Percentiles rank a stretch among this genome's conserved stretches.
Evolutionary conservation across 2,329 filamentous ascomycete genomes (phyloP).

Genomic region (Aspergillus quadrilineatus): DNA sequence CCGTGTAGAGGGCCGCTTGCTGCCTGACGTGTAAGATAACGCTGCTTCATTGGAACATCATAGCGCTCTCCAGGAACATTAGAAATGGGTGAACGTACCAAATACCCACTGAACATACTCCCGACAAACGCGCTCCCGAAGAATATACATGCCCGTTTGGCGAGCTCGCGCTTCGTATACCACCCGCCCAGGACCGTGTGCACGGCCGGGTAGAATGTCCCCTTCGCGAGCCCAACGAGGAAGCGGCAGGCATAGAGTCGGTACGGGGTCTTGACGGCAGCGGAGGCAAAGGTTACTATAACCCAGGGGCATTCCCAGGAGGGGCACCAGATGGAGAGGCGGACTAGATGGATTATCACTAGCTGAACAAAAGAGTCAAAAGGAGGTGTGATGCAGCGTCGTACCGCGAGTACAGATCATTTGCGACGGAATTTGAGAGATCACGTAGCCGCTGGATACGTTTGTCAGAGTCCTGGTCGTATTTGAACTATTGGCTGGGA

Average conservation of each 20-base stretch:
- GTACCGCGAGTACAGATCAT: conserved; percentile 4
- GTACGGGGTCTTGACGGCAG: background rate
- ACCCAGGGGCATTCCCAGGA: conserved; percentile 2
- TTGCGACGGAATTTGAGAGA: conserved; percentile 1
- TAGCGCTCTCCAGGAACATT: background rate
- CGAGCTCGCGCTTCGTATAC: conserved; percentile 3
- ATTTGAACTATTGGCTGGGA: background rate
- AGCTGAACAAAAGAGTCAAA: background rate
- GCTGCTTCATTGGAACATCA: background rate
- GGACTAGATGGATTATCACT: background rate
- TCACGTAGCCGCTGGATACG: background rate
- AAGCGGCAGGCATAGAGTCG: conserved; percentile 7
- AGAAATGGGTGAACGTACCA: background rate
- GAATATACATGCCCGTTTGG: conserved; percentile 1
- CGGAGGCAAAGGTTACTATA: background rate
- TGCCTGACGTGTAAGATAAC: no score
- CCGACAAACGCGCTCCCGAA: conserved; percentile 4
- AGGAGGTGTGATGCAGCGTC: background rate
- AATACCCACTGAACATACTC: conserved; percentile 4
- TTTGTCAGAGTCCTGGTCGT: background rate
- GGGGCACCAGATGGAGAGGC: conserved; percentile 2
- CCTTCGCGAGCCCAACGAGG: conserved; percentile 4
- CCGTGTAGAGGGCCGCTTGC: conserved; percentile 51
- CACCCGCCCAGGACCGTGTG: background rate
- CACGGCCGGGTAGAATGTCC: conserved; percentile 4